Percentiles rank a stretch among this genome's conserved stretches.
Evolutionary conservation across 2,329 filamentous ascomycete genomes (phyloP).

Genomic region (Bretziella fagacearum): DNA sequence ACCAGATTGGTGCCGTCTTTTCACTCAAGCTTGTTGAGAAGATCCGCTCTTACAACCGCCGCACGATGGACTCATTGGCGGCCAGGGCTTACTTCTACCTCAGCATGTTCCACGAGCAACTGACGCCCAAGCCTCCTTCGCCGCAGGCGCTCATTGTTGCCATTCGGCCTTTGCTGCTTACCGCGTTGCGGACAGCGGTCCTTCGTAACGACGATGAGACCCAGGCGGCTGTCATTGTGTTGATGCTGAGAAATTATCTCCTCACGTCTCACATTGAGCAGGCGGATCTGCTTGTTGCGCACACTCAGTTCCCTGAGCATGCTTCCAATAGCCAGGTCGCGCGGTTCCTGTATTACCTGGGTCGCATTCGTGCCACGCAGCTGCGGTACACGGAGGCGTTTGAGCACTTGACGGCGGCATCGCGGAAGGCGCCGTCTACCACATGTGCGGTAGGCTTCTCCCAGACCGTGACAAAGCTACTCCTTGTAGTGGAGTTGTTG

Average conservation of each 20-base stretch:
- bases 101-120: slow-evolving; percentile 84
- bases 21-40: slow-evolving; percentile 69
- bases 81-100: slow-evolving; percentile 98
- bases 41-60: slow-evolving; percentile 76
- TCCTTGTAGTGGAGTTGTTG: slow-evolving; percentile 86
- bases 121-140: slow-evolving; percentile 73
- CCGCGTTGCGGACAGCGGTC: slow-evolving; percentile 84
- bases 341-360: slow-evolving; percentile 91
- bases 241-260: slow-evolving; percentile 90
- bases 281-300: slow-evolving; percentile 85
- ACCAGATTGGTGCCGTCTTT: slow-evolving; percentile 65
- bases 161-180: slow-evolving; percentile 71
- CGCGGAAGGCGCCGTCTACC: slow-evolving; percentile 84
- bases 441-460: slow-evolving; percentile 84
- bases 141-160: slow-evolving; percentile 73
- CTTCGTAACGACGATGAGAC: slow-evolving; percentile 92
- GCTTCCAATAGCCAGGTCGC: slow-evolving; percentile 97
- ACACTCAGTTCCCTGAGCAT: slow-evolving; percentile 85
- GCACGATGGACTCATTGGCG: slow-evolving; percentile 82
- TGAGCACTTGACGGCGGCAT: slow-evolving; percentile 81
- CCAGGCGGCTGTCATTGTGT: slow-evolving; percentile 88
- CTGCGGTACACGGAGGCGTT: slow-evolving; percentile 94
- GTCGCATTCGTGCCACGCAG: slow-evolving; percentile 90
- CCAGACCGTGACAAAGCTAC: slow-evolving; percentile 88
- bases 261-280: slow-evolving; percentile 92